Evolutionary conservation across 2,329 filamentous ascomycete genomes (phyloP).

Genomic region (Diaporthe eres): DNA sequence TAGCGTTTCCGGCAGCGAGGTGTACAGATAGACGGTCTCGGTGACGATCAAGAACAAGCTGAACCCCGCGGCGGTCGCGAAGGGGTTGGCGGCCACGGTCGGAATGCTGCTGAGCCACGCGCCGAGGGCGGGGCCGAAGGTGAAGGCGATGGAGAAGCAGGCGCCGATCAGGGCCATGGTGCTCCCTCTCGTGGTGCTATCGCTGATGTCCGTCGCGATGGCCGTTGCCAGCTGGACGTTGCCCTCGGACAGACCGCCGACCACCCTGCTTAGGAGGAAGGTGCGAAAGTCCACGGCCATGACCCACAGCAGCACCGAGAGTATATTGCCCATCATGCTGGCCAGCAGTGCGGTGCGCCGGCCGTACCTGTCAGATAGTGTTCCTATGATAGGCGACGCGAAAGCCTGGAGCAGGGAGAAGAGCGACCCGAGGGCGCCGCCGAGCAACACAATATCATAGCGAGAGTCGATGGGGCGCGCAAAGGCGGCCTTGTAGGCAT

Average conservation of each 20-base stretch:
- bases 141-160: conserved; percentile 98
- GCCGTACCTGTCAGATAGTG: conserved; percentile 89
- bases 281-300: conserved; percentile 94
- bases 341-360: conserved; percentile 88
- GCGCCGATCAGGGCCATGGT: conserved; percentile 98
- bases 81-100: conserved; percentile 88
- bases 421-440: conserved; percentile 91
- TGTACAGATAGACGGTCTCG: conserved; percentile 91
- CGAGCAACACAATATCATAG: conserved; percentile 96
- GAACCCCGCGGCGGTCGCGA: conserved; percentile 91
- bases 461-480: conserved; percentile 92
- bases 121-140: conserved; percentile 92
- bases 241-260: conserved; percentile 94
- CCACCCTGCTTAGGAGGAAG: conserved; percentile 91
- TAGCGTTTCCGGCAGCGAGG: conserved; percentile 87
- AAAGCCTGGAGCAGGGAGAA: conserved; percentile 93
- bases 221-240: conserved; percentile 97
- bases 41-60: conserved; percentile 86
- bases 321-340: conserved; percentile 93
- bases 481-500: conserved; percentile 95
- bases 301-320: conserved; percentile 95
- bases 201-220: conserved; percentile 96
- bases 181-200: conserved; percentile 84
- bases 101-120: conserved; percentile 86
- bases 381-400: conserved; percentile 91